Evolutionary conservation across 1,284 basidiomycete genomes (phyloP).

Genomic region (Sporisorium exsertum): DNA sequence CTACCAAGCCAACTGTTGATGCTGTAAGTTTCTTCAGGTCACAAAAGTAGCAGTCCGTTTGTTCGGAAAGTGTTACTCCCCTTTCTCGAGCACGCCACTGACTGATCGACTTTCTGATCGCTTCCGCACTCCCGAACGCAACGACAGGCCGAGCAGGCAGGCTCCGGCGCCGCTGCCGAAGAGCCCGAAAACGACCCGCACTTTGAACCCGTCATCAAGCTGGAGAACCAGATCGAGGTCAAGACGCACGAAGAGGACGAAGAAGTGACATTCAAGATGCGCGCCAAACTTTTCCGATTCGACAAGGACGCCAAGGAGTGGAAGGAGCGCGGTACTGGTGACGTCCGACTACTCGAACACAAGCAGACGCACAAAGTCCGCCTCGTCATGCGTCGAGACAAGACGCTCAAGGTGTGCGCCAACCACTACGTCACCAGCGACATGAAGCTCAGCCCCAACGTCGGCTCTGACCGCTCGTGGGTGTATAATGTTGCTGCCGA

Average conservation of each 20-base stretch:
- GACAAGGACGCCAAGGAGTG: conserved; percentile 84
- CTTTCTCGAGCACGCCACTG: conserved; percentile 1
- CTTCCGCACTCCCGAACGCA: neutral
- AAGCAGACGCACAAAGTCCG: conserved; percentile 89
- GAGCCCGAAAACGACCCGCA: conserved; percentile 90
- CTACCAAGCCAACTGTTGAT: conserved; percentile 53
- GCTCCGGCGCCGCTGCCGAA: conserved; percentile 68
- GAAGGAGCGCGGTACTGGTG: conserved; percentile 83
- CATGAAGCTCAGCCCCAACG: conserved; percentile 96
- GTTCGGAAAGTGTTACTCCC: no score
- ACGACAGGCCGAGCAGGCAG: conserved; percentile 39
- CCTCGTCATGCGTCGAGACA: conserved; percentile 99
- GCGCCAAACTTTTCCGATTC: conserved; percentile 98
- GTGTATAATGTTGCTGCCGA: conserved; percentile 93
- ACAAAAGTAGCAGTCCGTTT: neutral
- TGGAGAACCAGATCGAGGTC: conserved; percentile 93
- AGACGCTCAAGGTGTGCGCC: conserved; percentile 99
- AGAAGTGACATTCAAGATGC: conserved; percentile 95
- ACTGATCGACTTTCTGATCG: neutral
- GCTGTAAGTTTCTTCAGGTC: conserved; percentile 26
- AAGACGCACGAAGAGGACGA: conserved; percentile 98
- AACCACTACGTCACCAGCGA: conserved; percentile 92
- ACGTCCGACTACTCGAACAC: conserved; percentile 74
- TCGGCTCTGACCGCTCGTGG: conserved; percentile 99
- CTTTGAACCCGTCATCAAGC: conserved; percentile 95